Conservation (phyloP, 1,284 basidiomycete species). For the Pseudozyma tsukubaensis region DNA sequence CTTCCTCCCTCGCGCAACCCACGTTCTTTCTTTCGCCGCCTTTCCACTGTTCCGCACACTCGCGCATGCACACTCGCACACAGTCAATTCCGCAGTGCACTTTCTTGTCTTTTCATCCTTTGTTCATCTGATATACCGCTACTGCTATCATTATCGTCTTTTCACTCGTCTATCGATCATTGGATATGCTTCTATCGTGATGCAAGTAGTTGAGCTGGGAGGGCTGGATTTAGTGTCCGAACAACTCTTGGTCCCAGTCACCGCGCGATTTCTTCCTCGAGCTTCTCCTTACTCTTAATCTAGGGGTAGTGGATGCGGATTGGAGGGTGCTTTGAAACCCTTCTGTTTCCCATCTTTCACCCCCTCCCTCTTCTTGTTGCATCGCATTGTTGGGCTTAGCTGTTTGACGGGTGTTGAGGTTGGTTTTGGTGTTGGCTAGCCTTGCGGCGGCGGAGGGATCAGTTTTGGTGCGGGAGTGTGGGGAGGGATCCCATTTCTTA, state of each 20-base stretch:
- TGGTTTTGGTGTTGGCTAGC: constrained; percentile 10
- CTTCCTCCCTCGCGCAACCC: background rate
- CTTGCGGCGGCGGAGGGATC: background rate
- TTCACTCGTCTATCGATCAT: background rate
- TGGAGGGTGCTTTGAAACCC: constrained; percentile 26
- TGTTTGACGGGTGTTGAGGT: constrained; percentile 14
- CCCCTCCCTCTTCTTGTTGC: background rate
- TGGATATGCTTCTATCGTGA: background rate
- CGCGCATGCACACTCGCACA: background rate
- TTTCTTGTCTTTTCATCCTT: constrained; percentile 2
- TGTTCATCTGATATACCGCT: constrained; percentile 11
- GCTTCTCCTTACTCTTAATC: constrained; percentile 9
- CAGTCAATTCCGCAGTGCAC: background rate
- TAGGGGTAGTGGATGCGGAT: background rate
- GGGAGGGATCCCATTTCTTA: constrained; percentile 25
- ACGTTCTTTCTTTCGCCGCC: background rate
- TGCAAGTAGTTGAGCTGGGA: background rate
- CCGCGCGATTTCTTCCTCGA: constrained; percentile 36
- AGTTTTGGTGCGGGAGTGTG: background rate
- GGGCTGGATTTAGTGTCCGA: constrained; percentile 12
- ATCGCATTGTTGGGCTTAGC: background rate
- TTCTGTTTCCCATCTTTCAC: too few species aligned
- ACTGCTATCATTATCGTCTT: background rate
- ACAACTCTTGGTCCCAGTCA: constrained; percentile 36
- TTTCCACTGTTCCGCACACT: background rate